These are phyloP conservation scores for Vigna angularis DNA, from an alignment of 306 rosid species.

Conservation along the genomic window DNA sequence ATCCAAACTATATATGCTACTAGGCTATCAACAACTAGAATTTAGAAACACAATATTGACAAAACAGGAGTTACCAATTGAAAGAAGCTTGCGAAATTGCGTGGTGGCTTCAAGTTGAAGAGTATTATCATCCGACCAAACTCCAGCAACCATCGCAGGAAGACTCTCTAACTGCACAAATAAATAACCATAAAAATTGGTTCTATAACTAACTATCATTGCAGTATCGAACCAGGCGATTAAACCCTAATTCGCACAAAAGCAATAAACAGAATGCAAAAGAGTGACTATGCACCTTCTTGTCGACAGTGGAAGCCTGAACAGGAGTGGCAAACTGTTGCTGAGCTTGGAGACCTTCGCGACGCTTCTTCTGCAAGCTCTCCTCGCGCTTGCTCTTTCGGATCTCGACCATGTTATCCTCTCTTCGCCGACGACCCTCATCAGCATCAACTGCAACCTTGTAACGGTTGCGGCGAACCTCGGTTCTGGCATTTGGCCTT, in stretches of 20 bases:
- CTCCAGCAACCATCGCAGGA: constrained; percentile 79
- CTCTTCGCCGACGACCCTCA: constrained; percentile 83
- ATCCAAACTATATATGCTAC: background rate
- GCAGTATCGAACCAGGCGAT: constrained; percentile 9
- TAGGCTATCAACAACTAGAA: background rate
- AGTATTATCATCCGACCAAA: constrained; percentile 57
- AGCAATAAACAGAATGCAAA: background rate
- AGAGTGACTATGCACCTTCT: constrained; percentile 48
- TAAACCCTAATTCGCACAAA: constrained; percentile 36
- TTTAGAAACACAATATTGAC: background rate
- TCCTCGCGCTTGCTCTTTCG: constrained; percentile 87
- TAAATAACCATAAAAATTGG: background rate
- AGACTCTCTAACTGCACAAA: constrained; percentile 74
- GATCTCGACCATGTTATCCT: constrained; percentile 87
- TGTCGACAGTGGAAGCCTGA: constrained; percentile 56
- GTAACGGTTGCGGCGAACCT: constrained; percentile 86
- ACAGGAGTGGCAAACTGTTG: constrained; percentile 51
- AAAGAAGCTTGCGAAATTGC: constrained; percentile 77
- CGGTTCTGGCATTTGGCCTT: constrained; percentile 75
- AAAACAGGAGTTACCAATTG: constrained; percentile 56
- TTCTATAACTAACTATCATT: background rate
- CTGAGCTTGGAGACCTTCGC: constrained; percentile 65
- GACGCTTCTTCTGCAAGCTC: constrained; percentile 84
- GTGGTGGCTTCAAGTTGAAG: constrained; percentile 82
- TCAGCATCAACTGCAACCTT: constrained; percentile 85